Base-by-base conservation (phyloP, 805 yeast species). In the Yarrowia keelungensis region DNA sequence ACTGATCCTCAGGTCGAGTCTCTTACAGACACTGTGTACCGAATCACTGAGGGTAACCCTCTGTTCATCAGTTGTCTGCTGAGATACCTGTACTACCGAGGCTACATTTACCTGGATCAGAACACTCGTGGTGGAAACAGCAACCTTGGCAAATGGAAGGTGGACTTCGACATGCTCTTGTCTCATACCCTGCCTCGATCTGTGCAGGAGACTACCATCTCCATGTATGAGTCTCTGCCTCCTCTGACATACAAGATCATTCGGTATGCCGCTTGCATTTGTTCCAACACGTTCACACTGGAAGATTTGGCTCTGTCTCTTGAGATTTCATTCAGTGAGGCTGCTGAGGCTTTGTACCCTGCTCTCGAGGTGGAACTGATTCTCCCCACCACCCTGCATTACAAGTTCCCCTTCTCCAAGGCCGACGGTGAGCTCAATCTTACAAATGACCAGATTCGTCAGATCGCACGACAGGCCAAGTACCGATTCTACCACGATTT, bases 341-440 rank as follows among this genome's bases (percentile, higher is more conserved):
- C 80, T 2, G 75, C 77, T 38, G 71, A 72, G 26, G 74, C 80
- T 14, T 66, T 84, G 5, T 78, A 76, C 35, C 73, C 77, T 46
- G 80, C 81, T 16, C 71, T 80, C 12, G 78, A 79, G 36, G 59
- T 75, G 12, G 73, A 75, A 15, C 49, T 83, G 3, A 72, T 85
- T 7, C 70, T 72, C 1, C 84, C 86, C 0, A 73, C 79, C 14
- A 79, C 81, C 35, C 75, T 81, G 1, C 80, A 79, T 70, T 83
- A 83, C 72, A 85, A 84, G 71, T 74, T 83, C 26, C 87, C 87
- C 9, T 81, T 83, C 69, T 81, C 81, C 71, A 71, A 81, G 35
- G 73, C 79, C 3, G 74, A 76, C 10, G 68, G 74, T 15, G 73
- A 77, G 9, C 70, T 76, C 16, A 72, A 70, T 5, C 77, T 78